These are phyloP conservation scores for Strobilomyces confusus DNA, from an alignment of 768 basidiomycete genomes.

Conservation along the genomic window DNA sequence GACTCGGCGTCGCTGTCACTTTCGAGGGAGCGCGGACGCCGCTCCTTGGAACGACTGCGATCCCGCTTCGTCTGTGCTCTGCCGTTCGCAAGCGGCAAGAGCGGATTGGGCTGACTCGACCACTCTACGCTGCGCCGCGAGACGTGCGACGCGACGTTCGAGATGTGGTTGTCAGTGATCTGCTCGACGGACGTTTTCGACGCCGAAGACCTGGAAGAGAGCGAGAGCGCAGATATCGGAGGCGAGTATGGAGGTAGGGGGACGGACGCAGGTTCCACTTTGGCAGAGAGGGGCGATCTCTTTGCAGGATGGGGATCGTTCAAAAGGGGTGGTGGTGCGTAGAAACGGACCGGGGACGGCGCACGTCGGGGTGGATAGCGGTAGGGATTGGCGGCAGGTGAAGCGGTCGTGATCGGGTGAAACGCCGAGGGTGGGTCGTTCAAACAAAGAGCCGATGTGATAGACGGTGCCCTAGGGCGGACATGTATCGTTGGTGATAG, in stretches of 20 bases:
- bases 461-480: constrained; percentile 28
- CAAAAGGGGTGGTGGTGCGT: constrained; percentile 22
- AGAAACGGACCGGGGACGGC: constrained; percentile 32
- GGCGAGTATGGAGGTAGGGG: constrained; percentile 71
- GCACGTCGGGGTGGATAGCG: constrained; percentile 42
- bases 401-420: constrained; percentile 56
- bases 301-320: constrained; percentile 21
- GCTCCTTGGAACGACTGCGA: constrained; percentile 22
- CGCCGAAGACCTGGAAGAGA: constrained; percentile 72
- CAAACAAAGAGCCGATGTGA: constrained; percentile 25
- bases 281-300: constrained; percentile 22
- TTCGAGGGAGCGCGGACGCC: constrained; percentile 6
- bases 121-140: constrained; percentile 32
- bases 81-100: constrained; percentile 14
- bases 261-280: constrained; percentile 52
- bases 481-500: constrained; percentile 28
- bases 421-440: constrained; percentile 32
- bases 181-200: constrained; percentile 51
- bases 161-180: constrained; percentile 33
- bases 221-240: constrained; percentile 64
- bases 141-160: constrained; percentile 43
- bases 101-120: constrained; percentile 9
- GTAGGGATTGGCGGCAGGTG: constrained; percentile 56
- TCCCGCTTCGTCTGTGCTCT: constrained; percentile 11
- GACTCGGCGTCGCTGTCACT: constrained; percentile 34